Conservation (phyloP, 768 basidiomycete species). For the Porphyrellus cyaneotinctus region DNA sequence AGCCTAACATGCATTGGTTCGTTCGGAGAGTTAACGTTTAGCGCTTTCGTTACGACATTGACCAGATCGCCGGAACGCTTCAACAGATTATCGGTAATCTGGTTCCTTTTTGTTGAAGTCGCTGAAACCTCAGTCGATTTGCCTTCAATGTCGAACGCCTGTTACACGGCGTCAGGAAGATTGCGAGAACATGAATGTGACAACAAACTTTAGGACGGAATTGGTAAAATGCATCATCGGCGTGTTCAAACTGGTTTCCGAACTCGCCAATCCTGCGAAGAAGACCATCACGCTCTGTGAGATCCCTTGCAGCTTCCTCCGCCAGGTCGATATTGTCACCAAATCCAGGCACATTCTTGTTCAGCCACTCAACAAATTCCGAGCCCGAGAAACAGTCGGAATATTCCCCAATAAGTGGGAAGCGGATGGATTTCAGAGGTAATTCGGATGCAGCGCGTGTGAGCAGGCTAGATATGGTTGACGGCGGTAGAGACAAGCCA, state of each 20-base stretch:
- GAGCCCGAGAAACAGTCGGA: slow-evolving; percentile 85
- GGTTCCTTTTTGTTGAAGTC: slow-evolving; percentile 27
- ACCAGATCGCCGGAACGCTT: slow-evolving; percentile 69
- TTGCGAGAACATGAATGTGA: slow-evolving; percentile 8
- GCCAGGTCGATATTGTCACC: slow-evolving; percentile 75
- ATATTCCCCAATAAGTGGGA: slow-evolving; percentile 82
- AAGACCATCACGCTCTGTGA: slow-evolving; percentile 51
- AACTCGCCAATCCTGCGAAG: slow-evolving; percentile 76
- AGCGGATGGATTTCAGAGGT: slow-evolving; percentile 64
- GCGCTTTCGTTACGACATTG: slow-evolving; percentile 68
- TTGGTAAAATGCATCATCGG: slow-evolving; percentile 79
- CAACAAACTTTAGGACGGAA: slow-evolving; percentile 69
- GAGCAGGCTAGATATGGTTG: slow-evolving; percentile 66
- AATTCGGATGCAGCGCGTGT: slow-evolving; percentile 67
- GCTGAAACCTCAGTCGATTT: slow-evolving; percentile 23
- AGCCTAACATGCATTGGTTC: slow-evolving; percentile 71
- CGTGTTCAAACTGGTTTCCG: slow-evolving; percentile 75
- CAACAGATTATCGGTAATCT: slow-evolving; percentile 52
- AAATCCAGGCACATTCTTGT: slow-evolving; percentile 72
- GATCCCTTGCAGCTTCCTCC: slow-evolving; percentile 60
- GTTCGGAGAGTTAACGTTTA: slow-evolving; percentile 42
- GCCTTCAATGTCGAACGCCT: slow-evolving; percentile 31
- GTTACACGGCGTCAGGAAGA: slow-evolving; percentile 18
- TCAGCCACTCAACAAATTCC: slow-evolving; percentile 83
- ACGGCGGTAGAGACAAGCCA: slow-evolving; percentile 63